Conservation (phyloP, 2,329 filamentous ascomycete species). For the Graphiopsis chlorocephala region DNA sequence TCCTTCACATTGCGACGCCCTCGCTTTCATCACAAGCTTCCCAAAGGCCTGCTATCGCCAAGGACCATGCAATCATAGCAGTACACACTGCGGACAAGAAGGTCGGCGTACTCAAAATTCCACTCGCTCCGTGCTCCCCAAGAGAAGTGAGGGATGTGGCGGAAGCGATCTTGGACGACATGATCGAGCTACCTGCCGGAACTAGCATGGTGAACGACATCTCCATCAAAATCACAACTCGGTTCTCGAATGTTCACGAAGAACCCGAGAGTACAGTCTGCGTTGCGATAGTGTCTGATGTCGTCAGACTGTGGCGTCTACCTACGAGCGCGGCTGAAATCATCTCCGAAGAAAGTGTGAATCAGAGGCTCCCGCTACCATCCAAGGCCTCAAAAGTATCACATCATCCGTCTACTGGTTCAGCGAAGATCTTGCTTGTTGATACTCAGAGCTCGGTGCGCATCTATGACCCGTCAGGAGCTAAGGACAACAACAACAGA, state of each 20-base stretch:
- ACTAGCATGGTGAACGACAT: conserved; percentile 17
- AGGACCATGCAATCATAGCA: conserved; percentile 44
- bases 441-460: conserved; percentile 56
- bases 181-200: conserved; percentile 6
- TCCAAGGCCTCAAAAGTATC: conserved; percentile 19
- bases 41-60: conserved; percentile 30
- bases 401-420: conserved; percentile 28
- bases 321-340: conserved; percentile 24
- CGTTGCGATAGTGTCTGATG: conserved; percentile 19
- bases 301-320: conserved; percentile 26
- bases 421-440: conserved; percentile 49
- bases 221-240: conserved; percentile 17
- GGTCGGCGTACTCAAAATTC: conserved; percentile 54
- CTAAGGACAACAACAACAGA: conserved; percentile 16
- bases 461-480: conserved; percentile 51
- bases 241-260: not conserved
- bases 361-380: conserved; percentile 21
- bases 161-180: conserved; percentile 21
- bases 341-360: conserved; percentile 17
- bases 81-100: conserved; percentile 57
- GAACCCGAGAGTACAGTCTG: conserved; percentile 14
- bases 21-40: conserved; percentile 14
- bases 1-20: conserved; percentile 52
- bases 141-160: conserved; percentile 31
- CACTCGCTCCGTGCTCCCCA: conserved; percentile 48